These are phyloP conservation scores for Monosporascus sp. DNA, from an alignment of 2,329 filamentous ascomycete genomes.

Conservation along the genomic window DNA sequence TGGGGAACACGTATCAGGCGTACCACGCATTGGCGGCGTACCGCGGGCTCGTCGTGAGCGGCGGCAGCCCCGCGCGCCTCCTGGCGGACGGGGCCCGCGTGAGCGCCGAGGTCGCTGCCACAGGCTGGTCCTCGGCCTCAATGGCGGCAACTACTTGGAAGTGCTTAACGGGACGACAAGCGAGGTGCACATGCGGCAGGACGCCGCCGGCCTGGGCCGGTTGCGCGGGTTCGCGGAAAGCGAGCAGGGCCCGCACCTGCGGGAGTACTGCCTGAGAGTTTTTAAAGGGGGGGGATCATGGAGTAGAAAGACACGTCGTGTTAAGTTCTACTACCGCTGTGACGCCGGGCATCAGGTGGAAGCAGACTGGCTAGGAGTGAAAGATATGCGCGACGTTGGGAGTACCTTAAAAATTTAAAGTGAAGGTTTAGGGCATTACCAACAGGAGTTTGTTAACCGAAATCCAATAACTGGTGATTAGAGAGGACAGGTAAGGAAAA, in stretches of 20 bases:
- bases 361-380: too few relatives aligned
- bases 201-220: conserved; percentile 38
- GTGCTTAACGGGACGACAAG: conserved; percentile 44
- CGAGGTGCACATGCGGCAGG: conserved; percentile 43
- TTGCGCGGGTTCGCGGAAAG: conserved; percentile 27
- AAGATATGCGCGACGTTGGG: too few relatives aligned
- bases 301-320: too few relatives aligned
- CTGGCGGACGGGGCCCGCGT: conserved; percentile 42
- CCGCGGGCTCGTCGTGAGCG: conserved; percentile 29
- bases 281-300: too few relatives aligned
- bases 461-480: too few relatives aligned
- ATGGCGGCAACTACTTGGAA: conserved; percentile 22
- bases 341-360: too few relatives aligned
- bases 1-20: conserved; percentile 44
- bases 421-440: too few relatives aligned
- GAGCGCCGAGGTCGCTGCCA: conserved; percentile 36
- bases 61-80: conserved; percentile 37
- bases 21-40: conserved; percentile 53
- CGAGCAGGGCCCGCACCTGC: not conserved
- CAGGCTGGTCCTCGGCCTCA: conserved; percentile 43
- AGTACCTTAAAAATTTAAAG: too few relatives aligned
- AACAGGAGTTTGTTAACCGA: too few relatives aligned
- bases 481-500: too few relatives aligned
- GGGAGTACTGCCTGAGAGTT: too few relatives aligned
- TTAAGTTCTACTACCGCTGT: too few relatives aligned